Evolutionary conservation across 129 eudicot species (phyloP).

Genomic region (Lonicera japonica): DNA sequence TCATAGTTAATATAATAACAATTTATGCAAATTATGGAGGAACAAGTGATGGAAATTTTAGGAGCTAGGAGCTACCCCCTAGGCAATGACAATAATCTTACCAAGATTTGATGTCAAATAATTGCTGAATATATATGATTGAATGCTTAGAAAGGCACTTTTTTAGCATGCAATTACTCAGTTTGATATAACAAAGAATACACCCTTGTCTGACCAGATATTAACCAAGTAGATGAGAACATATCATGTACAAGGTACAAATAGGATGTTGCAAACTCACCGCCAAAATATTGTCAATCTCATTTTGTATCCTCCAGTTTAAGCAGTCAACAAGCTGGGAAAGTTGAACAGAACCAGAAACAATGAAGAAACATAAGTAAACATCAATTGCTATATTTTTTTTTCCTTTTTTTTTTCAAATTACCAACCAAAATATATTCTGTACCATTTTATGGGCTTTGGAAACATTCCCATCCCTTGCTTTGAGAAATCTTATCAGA

Average conservation of each 20-base stretch:
- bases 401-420: neutral
- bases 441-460: slow-evolving; percentile 82
- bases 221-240: no score
- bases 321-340: slow-evolving; percentile 86
- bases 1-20: no score
- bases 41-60: no score
- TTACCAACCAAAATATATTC: slow-evolving; percentile 12
- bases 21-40: neutral
- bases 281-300: slow-evolving; percentile 67
- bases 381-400: slow-evolving; percentile 21
- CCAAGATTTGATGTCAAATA: no score
- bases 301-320: slow-evolving; percentile 92
- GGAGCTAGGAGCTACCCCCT: no score
- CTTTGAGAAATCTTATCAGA: slow-evolving; percentile 71
- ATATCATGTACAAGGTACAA: no score
- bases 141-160: no score
- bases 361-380: slow-evolving; percentile 19
- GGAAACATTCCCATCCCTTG: slow-evolving; percentile 86
- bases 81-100: no score
- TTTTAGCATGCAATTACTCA: no score
- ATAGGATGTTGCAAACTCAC: slow-evolving; percentile 33
- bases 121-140: no score
- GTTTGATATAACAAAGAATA: no score
- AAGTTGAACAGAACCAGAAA: slow-evolving; percentile 8
- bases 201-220: no score